Evolutionary conservation across 768 basidiomycete species (phyloP), one percentile per base, ranked within the genome.

Genomic region (Roridomyces roridus): DNA sequence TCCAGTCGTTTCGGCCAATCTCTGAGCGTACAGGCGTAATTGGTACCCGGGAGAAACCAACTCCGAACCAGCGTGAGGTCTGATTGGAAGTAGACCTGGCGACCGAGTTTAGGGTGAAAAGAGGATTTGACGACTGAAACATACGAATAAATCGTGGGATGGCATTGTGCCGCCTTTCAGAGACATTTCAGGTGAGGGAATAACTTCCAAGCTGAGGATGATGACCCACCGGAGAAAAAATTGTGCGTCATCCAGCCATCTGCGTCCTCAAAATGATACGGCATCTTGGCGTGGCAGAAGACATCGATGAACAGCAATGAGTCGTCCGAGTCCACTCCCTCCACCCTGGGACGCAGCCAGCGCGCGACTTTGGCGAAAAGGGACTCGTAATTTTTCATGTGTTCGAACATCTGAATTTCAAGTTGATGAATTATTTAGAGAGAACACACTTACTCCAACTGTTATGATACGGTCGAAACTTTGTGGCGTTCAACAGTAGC

Each of bases 171-270:
- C 87, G 17, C 87, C 84, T 80, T 53, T 4, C 56, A 36, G 9
- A 31, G 29, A n/a, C n/a, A n/a, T n/a, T n/a, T n/a, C n/a, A n/a
- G n/a, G n/a, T n/a, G n/a, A n/a, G n/a, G n/a, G n/a, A n/a, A 31
- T 31, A 31, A 31, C 29, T 31, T 31, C 15, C 20, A 11, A 20
- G 43, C 15, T 21, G 43, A 35, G 24, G 29, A 25, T 20, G 26
- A 29, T 9, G 29, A 31, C 66, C 23, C 54, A 78, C 81, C 86
- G 9, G 85, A 84, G 68, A 89, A 89, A 73, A 90, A 89, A 31
- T 82, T 86, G 70, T 86, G 74, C 6, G 86, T 81, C 88, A 90
- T 90, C 88, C 88, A 89, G 6, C 86, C 86, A 56, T 88, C 87
- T 47, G 75, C 78, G 47, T 86, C 80, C 52, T 84, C 84, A 57